Conservation (phyloP, 306 rosid species). For the Citrullus mucosospermus region DNA sequence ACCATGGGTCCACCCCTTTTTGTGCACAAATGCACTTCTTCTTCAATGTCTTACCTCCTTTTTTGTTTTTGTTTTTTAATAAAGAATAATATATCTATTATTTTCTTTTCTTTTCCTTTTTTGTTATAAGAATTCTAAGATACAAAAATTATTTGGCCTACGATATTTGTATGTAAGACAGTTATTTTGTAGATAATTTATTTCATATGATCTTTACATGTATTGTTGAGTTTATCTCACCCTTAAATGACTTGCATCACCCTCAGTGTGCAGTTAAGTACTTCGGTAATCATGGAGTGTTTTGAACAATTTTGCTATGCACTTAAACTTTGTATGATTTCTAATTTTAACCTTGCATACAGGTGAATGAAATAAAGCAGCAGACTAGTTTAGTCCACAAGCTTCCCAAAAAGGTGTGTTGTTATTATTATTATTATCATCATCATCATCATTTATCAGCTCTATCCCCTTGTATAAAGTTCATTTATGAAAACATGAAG, state of each 20-base stretch:
- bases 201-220: background rate
- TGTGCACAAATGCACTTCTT: background rate
- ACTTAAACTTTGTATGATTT: constrained; percentile 3
- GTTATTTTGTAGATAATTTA: background rate
- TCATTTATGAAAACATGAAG: background rate
- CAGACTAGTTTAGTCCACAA: constrained; percentile 64
- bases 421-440: background rate
- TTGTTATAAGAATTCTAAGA: background rate
- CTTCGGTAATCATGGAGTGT: background rate
- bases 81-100: background rate
- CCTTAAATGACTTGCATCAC: background rate
- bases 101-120: background rate
- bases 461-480: background rate
- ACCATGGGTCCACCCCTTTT: background rate
- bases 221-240: background rate
- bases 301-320: background rate
- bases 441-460: background rate
- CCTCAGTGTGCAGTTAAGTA: background rate
- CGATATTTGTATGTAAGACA: background rate
- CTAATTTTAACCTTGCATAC: constrained; percentile 16
- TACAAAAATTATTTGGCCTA: background rate
- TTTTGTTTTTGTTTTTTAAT: background rate
- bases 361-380: constrained; percentile 59
- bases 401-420: constrained; percentile 59
- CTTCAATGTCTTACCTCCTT: background rate